A percentile compares a stretch with the other conserved stretches of the same genome.
Conservation (phyloP, 768 basidiomycete species). For the Punctularia strigosozonata region DNA sequence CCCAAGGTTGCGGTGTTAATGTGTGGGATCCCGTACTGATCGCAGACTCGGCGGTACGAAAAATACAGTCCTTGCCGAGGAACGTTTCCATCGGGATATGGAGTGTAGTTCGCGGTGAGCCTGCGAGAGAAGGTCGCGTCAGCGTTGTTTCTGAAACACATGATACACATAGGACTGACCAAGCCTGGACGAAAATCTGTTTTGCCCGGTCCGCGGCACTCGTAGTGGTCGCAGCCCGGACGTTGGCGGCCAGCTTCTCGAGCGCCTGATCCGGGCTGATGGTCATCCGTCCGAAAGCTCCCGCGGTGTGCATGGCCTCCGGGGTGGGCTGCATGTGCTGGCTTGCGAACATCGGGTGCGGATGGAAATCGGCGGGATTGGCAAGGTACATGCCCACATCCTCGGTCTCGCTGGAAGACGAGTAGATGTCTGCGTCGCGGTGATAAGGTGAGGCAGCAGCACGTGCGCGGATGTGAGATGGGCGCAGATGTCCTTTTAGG, state of each 20-base stretch:
- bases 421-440: constrained; percentile 77
- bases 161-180: constrained; percentile 37
- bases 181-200: constrained; percentile 88
- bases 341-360: constrained; percentile 51
- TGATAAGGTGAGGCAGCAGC: constrained; percentile 78
- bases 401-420: constrained; percentile 83
- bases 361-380: constrained; percentile 44
- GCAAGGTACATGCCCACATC: constrained; percentile 71
- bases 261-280: constrained; percentile 67
- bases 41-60: constrained; percentile 83
- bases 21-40: constrained; percentile 86
- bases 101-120: constrained; percentile 83
- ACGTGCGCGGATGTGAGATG: constrained; percentile 68
- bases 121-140: constrained; percentile 24
- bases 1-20: constrained; percentile 95
- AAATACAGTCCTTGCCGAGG: constrained; percentile 91
- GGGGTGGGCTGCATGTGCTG: constrained; percentile 28
- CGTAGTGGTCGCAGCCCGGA: constrained; percentile 80
- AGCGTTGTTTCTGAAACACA: constrained; percentile 6
- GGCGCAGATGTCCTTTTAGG: constrained; percentile 67
- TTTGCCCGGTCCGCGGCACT: constrained; percentile 87
- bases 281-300: constrained; percentile 67
- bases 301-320: constrained; percentile 49
- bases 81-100: constrained; percentile 87
- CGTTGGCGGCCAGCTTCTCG: constrained; percentile 80